These are phyloP conservation scores for Scolecobasidium constrictum DNA, from an alignment of 2,329 filamentous ascomycete genomes.

Conservation along the genomic window DNA sequence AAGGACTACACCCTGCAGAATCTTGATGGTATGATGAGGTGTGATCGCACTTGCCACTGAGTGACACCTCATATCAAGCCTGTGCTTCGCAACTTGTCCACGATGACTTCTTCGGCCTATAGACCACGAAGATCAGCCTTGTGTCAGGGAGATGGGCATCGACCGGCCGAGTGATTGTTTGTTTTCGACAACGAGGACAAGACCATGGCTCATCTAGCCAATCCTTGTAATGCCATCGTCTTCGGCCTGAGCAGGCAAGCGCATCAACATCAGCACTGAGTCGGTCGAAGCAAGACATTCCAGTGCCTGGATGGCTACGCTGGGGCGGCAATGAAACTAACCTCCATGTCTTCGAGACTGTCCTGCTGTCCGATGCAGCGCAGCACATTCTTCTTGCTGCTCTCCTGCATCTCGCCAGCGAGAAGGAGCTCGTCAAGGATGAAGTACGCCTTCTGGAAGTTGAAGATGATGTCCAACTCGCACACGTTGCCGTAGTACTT, in stretches of 20 bases:
- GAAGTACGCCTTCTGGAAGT: conserved; percentile 99
- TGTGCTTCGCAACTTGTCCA: conserved; percentile 6
- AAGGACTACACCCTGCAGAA: too few relatives aligned
- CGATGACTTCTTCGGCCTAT: conserved; percentile 8
- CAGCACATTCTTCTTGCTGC: conserved; percentile 97
- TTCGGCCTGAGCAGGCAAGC: conserved; percentile 55
- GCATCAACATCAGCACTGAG: neutral
- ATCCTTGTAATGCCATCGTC: conserved; percentile 78
- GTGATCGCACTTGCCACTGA: too few relatives aligned
- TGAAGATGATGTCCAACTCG: conserved; percentile 99
- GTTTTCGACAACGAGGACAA: too few relatives aligned
- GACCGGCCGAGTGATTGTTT: too few relatives aligned
- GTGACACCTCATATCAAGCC: conserved; percentile 8
- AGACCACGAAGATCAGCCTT: conserved; percentile 5
- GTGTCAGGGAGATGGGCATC: conserved; percentile 2
- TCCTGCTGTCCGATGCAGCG: conserved; percentile 95
- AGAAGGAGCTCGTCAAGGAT: conserved; percentile 94
- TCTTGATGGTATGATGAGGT: too few relatives aligned
- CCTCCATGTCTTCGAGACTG: conserved; percentile 98
- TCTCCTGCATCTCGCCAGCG: conserved; percentile 95
- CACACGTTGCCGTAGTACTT: conserved; percentile 99
- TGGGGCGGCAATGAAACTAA: conserved; percentile 43
- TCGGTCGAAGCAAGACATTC: conserved; percentile 1
- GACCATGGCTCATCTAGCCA: conserved; percentile 50
- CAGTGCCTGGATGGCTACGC: too few relatives aligned